A percentile compares a stretch with the other conserved stretches of the same genome.
phyloP scores from a whole-genome alignment of 169 alveolate species.

The Plasmodium coatneyi region DNA sequence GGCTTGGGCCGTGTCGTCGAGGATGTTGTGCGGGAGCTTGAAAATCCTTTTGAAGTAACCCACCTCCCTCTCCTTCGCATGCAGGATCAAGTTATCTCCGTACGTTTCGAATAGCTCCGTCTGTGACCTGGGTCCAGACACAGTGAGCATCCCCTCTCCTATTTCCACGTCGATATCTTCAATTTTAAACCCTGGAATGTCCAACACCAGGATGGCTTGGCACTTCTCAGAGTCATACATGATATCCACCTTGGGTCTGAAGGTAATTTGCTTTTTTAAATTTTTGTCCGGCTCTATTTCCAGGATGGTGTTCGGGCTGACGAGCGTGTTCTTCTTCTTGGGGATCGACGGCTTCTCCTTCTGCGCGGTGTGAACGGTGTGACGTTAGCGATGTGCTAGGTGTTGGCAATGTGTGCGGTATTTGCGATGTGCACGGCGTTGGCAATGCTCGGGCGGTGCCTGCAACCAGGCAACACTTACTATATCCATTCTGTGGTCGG shows the following conservation, averaged over 20 bases:
- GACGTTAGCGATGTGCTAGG: not conserved
- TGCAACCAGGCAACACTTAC: constrained; percentile 2
- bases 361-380: not conserved
- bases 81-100: constrained; percentile 84
- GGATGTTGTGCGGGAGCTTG: constrained; percentile 85
- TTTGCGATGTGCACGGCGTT: too few relatives aligned
- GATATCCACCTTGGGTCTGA: constrained; percentile 85
- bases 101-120: constrained; percentile 84
- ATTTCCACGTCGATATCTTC: constrained; percentile 81
- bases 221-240: constrained; percentile 82
- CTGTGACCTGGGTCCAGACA: constrained; percentile 84
- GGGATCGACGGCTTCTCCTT: constrained; percentile 84
- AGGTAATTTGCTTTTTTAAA: constrained; percentile 79
- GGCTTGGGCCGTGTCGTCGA: constrained; percentile 82
- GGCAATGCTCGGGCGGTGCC: not conserved
- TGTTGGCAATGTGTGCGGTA: not conserved
- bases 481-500: constrained; percentile 31
- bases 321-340: constrained; percentile 81
- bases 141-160: constrained; percentile 83
- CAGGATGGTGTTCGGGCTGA: constrained; percentile 83
- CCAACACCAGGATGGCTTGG: constrained; percentile 80
- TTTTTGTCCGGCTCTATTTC: constrained; percentile 85
- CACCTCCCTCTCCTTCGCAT: constrained; percentile 85
- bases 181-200: constrained; percentile 83
- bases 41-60: constrained; percentile 86